Conservation (phyloP, 73 alveolate species). For the Symbiodinium natans region DNA sequence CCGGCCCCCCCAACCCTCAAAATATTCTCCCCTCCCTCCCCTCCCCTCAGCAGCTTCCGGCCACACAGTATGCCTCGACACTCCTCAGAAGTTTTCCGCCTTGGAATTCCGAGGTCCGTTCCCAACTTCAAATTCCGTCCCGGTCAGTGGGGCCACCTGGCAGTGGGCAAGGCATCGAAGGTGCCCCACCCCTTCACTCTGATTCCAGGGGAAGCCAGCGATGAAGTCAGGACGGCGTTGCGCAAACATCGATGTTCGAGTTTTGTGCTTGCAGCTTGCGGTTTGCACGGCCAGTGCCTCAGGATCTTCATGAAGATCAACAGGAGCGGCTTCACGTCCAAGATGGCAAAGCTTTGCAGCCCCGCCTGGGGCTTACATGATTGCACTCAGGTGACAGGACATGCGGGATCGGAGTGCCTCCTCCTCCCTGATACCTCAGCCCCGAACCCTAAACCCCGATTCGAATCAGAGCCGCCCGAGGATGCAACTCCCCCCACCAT, state of each 20-base stretch:
- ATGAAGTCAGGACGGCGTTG: slow-evolving; percentile 36
- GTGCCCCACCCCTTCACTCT: slow-evolving; percentile 88
- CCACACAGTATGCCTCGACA: too few species aligned
- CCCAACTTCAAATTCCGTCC: slow-evolving; percentile 48
- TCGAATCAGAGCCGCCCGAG: background rate
- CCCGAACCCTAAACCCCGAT: too few species aligned
- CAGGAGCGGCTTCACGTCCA: slow-evolving; percentile 73
- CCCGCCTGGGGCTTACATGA: background rate
- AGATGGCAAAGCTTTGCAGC: slow-evolving; percentile 45
- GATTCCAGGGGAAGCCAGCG: slow-evolving; percentile 47
- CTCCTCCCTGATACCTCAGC: too few species aligned
- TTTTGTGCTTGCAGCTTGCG: too few species aligned
- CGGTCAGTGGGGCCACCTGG: slow-evolving; percentile 80
- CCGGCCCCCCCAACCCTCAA: too few species aligned
- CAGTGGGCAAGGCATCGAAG: slow-evolving; percentile 28
- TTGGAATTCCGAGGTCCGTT: slow-evolving; percentile 6
- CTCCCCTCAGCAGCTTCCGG: too few species aligned
- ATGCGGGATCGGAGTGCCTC: too few species aligned
- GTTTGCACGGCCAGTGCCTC: background rate
- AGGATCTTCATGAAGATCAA: slow-evolving; percentile 88
- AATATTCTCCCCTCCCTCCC: too few species aligned
- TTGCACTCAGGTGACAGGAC: too few species aligned
- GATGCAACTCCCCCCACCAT: slow-evolving; percentile 20
- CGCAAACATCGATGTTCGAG: too few species aligned
- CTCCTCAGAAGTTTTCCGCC: too few species aligned